Evolutionary conservation across 148 eudicot species (phyloP).

Genomic region (Arbutus unedo): DNA sequence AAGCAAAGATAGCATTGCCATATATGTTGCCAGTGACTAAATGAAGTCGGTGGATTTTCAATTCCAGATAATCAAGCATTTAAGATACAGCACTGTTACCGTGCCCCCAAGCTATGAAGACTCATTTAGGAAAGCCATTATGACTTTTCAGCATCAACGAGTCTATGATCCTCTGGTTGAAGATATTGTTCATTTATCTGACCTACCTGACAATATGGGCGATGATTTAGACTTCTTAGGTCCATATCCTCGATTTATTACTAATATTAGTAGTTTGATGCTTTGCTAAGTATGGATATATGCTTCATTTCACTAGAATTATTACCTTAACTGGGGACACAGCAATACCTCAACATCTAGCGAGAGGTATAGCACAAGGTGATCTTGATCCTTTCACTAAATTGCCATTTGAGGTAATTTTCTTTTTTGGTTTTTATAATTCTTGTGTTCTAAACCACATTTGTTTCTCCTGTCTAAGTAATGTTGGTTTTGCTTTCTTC

Average conservation of each 20-base stretch:
- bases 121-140: constrained; percentile 75
- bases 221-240: constrained; percentile 83
- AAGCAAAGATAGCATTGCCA: neutral
- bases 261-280: constrained; percentile 16
- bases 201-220: constrained; percentile 35
- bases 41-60: neutral
- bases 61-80: constrained; percentile 87
- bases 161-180: constrained; percentile 71
- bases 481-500: neutral
- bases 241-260: constrained; percentile 79
- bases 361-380: constrained; percentile 78
- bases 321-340: constrained; percentile 60
- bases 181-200: constrained; percentile 69
- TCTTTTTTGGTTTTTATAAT: neutral
- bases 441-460: neutral
- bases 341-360: constrained; percentile 61
- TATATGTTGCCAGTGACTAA: neutral
- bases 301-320: neutral
- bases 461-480: neutral
- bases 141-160: constrained; percentile 94
- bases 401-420: constrained; percentile 73
- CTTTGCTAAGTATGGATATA: neutral
- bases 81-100: constrained; percentile 58
- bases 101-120: constrained; percentile 84
- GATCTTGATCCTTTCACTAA: constrained; percentile 82